These are phyloP conservation scores for Boletus vermiculosoides DNA, from an alignment of 768 basidiomycete species.

Conservation along the genomic window DNA sequence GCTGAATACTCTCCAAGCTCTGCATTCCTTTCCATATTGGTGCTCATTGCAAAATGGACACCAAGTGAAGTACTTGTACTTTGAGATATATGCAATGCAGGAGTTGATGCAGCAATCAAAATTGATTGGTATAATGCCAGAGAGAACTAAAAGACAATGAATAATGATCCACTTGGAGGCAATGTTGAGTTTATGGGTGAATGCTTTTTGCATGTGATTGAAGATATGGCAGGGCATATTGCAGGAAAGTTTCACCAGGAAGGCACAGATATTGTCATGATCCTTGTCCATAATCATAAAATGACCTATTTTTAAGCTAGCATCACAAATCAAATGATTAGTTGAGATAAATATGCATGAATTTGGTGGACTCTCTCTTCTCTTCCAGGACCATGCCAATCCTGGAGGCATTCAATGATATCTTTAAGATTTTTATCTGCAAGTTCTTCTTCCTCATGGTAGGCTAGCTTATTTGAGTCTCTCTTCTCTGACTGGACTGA, in stretches of 20 bases:
- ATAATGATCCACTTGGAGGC: too few relatives aligned
- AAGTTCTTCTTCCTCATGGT: too few relatives aligned
- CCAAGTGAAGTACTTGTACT: background rate
- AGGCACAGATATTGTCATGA: background rate
- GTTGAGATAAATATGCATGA: background rate
- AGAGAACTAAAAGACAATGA: too few relatives aligned
- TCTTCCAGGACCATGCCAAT: too few relatives aligned
- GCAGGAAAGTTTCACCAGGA: background rate
- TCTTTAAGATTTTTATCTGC: too few relatives aligned
- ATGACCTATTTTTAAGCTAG: background rate
- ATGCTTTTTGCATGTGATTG: background rate
- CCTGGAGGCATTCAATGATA: too few relatives aligned
- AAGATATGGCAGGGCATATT: background rate
- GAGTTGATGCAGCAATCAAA: background rate
- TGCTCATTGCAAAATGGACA: background rate
- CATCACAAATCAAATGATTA: background rate
- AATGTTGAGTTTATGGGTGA: background rate
- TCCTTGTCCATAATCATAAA: background rate
- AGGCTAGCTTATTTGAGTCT: background rate
- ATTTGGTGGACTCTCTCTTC: background rate
- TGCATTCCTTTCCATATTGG: background rate
- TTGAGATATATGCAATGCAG: background rate
- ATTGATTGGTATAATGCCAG: background rate
- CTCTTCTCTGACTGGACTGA: too few relatives aligned
- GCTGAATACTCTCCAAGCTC: background rate